Conservation (phyloP, 2,329 filamentous ascomycete species). For the Calonectria pteridis region DNA sequence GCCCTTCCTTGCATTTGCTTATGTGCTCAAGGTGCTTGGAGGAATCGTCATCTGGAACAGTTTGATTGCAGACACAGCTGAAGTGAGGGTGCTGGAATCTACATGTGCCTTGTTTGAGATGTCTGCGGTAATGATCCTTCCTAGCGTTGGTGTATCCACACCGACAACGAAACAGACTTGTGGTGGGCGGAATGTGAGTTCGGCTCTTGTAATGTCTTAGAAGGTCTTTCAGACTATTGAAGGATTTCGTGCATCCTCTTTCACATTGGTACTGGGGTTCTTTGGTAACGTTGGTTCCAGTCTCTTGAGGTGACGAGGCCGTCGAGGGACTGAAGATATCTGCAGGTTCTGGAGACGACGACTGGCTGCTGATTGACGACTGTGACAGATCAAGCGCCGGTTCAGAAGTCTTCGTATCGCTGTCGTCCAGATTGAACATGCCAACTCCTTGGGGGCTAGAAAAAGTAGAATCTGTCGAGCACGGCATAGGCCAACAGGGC, state of each 20-base stretch:
- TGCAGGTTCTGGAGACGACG: neutral
- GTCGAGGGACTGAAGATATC: neutral
- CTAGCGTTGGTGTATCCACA: slow-evolving; percentile 6
- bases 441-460: neutral
- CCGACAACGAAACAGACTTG: neutral
- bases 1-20: neutral
- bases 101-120: neutral
- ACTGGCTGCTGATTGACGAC: neutral
- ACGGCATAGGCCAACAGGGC: neutral
- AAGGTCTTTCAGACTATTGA: slow-evolving; percentile 1
- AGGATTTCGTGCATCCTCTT: neutral
- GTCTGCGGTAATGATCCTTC: slow-evolving; percentile 11
- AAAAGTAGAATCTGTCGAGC: neutral
- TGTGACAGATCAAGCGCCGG: neutral
- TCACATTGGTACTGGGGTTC: neutral
- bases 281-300: neutral
- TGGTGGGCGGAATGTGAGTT: neutral
- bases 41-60: neutral
- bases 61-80: neutral
- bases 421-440: neutral
- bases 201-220: slow-evolving; percentile 6
- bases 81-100: neutral
- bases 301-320: neutral
- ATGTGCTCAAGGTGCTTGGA: neutral
- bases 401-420: neutral